phyloP scores from a whole-genome alignment of 768 basidiomycete genomes.

The Cantharellus anzutake region DNA sequence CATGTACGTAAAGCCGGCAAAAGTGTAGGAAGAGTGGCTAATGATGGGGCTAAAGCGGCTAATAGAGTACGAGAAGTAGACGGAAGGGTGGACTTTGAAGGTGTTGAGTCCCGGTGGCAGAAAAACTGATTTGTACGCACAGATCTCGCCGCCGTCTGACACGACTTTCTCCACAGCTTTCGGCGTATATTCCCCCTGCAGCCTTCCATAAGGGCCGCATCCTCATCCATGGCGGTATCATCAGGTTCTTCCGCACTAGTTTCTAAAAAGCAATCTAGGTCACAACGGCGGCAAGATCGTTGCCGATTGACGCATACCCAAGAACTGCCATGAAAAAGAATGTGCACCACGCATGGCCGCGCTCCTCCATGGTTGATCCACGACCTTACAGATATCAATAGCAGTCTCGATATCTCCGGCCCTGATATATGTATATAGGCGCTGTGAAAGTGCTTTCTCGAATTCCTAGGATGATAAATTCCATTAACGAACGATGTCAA shows the following conservation, averaged over 20 bases:
- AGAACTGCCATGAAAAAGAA: slow-evolving; percentile 54
- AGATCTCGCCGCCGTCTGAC: slow-evolving; percentile 58
- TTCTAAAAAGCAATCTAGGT: neutral
- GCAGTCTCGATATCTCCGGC: slow-evolving; percentile 77
- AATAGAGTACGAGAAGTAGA: slow-evolving; percentile 70
- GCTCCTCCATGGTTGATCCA: slow-evolving; percentile 83
- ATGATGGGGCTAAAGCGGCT: slow-evolving; percentile 63
- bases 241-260: slow-evolving; percentile 22
- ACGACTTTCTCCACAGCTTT: slow-evolving; percentile 75
- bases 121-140: slow-evolving; percentile 23
- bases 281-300: neutral
- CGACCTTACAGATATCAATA: slow-evolving; percentile 57
- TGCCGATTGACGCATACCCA: slow-evolving; percentile 28
- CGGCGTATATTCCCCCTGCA: slow-evolving; percentile 64
- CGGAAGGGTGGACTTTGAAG: slow-evolving; percentile 33
- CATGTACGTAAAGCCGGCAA: slow-evolving; percentile 55
- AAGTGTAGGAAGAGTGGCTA: slow-evolving; percentile 42
- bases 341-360: slow-evolving; percentile 72
- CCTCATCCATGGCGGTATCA: slow-evolving; percentile 24
- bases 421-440: slow-evolving; percentile 64
- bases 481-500: neutral
- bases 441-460: slow-evolving; percentile 58
- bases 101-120: neutral
- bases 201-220: slow-evolving; percentile 23
- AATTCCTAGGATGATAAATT: slow-evolving; percentile 34